These are phyloP conservation scores for Dichotomopilus funicola DNA, from an alignment of 2,329 filamentous ascomycete genomes.

Conservation along the genomic window DNA sequence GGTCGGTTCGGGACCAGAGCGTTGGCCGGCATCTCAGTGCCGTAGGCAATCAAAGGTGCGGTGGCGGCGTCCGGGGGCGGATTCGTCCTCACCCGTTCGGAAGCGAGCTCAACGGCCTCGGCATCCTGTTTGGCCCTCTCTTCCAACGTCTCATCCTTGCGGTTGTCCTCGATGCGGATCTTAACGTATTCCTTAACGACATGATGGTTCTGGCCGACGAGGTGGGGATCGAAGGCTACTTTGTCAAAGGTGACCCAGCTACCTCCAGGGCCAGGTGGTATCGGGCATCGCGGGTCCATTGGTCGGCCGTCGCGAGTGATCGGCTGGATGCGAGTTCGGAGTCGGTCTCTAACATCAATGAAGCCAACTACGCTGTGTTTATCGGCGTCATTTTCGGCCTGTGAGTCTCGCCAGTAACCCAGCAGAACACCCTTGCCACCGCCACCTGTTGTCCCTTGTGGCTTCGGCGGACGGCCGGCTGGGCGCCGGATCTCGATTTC, in stretches of 20 bases:
- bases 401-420: constrained; percentile 56
- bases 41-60: constrained; percentile 44
- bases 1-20: constrained; percentile 29
- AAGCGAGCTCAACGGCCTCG: constrained; percentile 42
- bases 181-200: constrained; percentile 59
- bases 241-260: constrained; percentile 60
- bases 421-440: constrained; percentile 44
- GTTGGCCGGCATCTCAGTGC: constrained; percentile 41
- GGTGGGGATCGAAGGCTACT: constrained; percentile 51
- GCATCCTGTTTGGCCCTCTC: constrained; percentile 35
- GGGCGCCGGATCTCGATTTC: constrained; percentile 25
- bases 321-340: constrained; percentile 52
- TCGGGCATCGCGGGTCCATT: constrained; percentile 40
- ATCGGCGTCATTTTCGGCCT: constrained; percentile 39
- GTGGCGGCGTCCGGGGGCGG: constrained; percentile 38
- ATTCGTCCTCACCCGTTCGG: constrained; percentile 37
- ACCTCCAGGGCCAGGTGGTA: constrained; percentile 53
- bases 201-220: constrained; percentile 48
- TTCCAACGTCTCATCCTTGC: constrained; percentile 32
- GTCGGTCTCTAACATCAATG: constrained; percentile 53
- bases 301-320: constrained; percentile 42
- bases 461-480: constrained; percentile 16
- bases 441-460: constrained; percentile 25
- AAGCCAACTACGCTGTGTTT: constrained; percentile 58
- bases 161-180: constrained; percentile 37